Evolutionary conservation across 2,329 filamentous ascomycete species (phyloP), one percentile per base, ranked within the genome.

Genomic region (Phialophora verrucosa): DNA sequence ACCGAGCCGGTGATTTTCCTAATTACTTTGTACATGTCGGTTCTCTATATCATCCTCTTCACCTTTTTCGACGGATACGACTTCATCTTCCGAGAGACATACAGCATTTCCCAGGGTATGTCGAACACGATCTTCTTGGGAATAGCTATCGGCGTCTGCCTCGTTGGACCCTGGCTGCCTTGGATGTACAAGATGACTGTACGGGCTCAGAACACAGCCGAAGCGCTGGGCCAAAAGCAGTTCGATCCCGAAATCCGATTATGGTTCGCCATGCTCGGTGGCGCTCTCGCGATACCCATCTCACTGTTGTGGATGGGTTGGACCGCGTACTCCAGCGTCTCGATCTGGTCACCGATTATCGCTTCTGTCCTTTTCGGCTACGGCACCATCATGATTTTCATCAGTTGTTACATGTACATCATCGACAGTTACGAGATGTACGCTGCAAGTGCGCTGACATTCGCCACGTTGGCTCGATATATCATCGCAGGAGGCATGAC

Each of bases 221-320:
- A 32, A 20, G 49, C 31, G 49, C 31, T n/a, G 20, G 50, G 49
- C 23, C 54, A 62, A 23, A 4, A 17, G 31, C 49, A 55, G 4
- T 31, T 50, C 20, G 50, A 50, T 31, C 76, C 87, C 0, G 85
- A 81, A 78, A 83, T 78, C 1, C 86, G 87, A 74, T 75, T 85
- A 3, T 62, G 59, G 59, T 62, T 31, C 49, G 59, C 59, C 5
- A 27, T 62, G 59, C 54, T 55, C 35, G 80, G 80, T 1, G 79
- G 82, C 0, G 80, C 83, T 0, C 73, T 79, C 0, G 78, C 87
- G 1, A 35, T 35, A 35, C 83, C 85, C 0, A 76, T 85, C 29
- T 78, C 77, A 1, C 76, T 87, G 1, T 86, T 88, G 73, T 87
- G 84, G 84, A 83, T 87, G 75, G 85, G 80, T 0, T 87, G 85